These are phyloP conservation scores for Ceratocystis diversiconidia DNA, from an alignment of 2,329 filamentous ascomycete genomes.

Conservation along the genomic window DNA sequence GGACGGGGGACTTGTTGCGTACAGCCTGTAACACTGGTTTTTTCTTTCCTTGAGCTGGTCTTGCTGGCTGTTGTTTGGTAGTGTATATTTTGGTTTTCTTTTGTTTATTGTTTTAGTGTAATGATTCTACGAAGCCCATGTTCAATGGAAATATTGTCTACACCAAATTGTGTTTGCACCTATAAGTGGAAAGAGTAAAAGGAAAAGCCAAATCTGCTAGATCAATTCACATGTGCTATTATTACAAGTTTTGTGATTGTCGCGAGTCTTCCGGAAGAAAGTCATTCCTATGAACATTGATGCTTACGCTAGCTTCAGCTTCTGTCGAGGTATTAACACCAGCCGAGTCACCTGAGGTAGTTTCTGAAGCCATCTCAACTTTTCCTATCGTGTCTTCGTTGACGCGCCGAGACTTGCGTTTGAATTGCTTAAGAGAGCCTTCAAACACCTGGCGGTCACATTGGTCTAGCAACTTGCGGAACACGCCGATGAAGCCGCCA, in stretches of 20 bases:
- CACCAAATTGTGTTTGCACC: not conserved
- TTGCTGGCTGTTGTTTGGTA: not conserved
- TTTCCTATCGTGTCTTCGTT: not conserved
- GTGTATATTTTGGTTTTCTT: constrained; percentile 10
- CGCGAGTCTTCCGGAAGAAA: no score
- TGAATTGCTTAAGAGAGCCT: constrained; percentile 2
- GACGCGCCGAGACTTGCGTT: not conserved
- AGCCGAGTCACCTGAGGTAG: not conserved
- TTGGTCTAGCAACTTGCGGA: constrained; percentile 25
- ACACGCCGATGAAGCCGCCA: constrained; percentile 30
- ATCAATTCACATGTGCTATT: not conserved
- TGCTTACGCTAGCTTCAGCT: not conserved
- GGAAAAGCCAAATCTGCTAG: no score
- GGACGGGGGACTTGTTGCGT: not conserved
- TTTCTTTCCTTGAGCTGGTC: not conserved
- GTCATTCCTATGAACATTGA: not conserved
- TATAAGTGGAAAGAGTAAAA: not conserved
- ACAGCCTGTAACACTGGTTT: not conserved
- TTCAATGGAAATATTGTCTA: constrained; percentile 12
- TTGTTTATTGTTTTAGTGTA: constrained; percentile 12
- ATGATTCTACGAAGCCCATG: constrained; percentile 14
- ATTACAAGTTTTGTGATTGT: not conserved
- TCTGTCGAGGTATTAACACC: not conserved
- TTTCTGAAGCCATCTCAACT: not conserved
- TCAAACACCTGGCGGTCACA: constrained; percentile 7